Percentiles rank a stretch among this genome's conserved stretches.
phyloP scores from a whole-genome alignment of 768 basidiomycete species.

The Lentinus brumalis region DNA sequence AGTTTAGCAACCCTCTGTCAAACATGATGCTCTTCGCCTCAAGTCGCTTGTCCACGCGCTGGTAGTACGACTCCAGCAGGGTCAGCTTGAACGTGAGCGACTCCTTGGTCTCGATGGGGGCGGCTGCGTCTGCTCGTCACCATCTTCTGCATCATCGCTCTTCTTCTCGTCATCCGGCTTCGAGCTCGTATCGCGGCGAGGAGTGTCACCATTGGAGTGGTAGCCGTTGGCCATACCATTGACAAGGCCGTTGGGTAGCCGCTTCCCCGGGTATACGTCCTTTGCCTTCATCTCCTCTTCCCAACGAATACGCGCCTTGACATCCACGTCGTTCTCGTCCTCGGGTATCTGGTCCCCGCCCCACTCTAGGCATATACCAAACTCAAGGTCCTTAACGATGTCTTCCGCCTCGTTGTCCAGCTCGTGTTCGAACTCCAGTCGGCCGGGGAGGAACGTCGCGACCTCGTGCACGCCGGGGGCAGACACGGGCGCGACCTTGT shows the following conservation, averaged over 20 bases:
- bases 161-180: constrained; percentile 46
- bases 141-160: constrained; percentile 52
- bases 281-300: constrained; percentile 41
- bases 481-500: constrained; percentile 82
- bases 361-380: constrained; percentile 83
- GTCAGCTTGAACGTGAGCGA: constrained; percentile 89
- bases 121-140: constrained; percentile 65
- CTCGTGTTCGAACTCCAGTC: constrained; percentile 98
- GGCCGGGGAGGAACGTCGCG: constrained; percentile 89
- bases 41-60: constrained; percentile 81
- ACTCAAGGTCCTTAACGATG: constrained; percentile 93
- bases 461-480: constrained; percentile 92
- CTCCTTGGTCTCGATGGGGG: constrained; percentile 82
- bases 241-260: constrained; percentile 29
- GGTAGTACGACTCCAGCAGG: constrained; percentile 87
- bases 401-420: constrained; percentile 97
- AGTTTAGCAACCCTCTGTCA: constrained; percentile 87
- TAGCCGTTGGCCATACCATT: constrained; percentile 37
- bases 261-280: constrained; percentile 30
- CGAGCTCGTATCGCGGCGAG: constrained; percentile 40
- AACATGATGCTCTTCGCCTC: constrained; percentile 90
- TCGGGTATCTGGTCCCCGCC: constrained; percentile 83
- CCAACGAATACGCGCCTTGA: constrained; percentile 50
- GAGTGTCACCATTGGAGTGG: constrained; percentile 29
- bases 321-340: constrained; percentile 77